These are phyloP conservation scores for Cryptococcus neoformans DNA, from an alignment of 1,284 basidiomycete genomes.

Conservation along the genomic window DNA sequence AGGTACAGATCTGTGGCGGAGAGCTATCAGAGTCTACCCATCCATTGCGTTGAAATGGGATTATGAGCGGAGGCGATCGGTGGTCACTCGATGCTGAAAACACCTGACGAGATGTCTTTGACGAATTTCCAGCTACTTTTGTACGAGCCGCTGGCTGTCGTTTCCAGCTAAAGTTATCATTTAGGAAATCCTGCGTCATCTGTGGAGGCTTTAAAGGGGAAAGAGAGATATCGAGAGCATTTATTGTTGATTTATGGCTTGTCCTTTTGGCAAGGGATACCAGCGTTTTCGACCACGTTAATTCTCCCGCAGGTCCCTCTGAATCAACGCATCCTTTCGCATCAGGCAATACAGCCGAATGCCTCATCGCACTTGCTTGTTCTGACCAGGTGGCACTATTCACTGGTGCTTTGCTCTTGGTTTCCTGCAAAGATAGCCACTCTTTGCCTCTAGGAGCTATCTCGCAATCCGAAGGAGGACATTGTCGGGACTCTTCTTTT, in stretches of 20 bases:
- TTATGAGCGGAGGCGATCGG: not conserved
- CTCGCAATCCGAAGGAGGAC: too few relatives aligned
- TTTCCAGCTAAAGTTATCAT: constrained; percentile 2
- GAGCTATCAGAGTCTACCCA: not conserved
- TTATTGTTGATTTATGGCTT: too few relatives aligned
- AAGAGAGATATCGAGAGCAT: not conserved
- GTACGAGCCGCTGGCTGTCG: not conserved
- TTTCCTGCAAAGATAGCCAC: too few relatives aligned
- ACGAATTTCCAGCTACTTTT: not conserved
- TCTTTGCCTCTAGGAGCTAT: too few relatives aligned
- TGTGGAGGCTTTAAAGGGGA: constrained; percentile 4
- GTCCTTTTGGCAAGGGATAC: not conserved
- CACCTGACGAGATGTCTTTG: not conserved
- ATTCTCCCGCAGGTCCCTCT: not conserved
- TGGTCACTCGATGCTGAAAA: not conserved
- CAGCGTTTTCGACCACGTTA: not conserved
- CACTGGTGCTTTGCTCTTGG: too few relatives aligned
- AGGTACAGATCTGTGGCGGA: not conserved
- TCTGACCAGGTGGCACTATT: too few relatives aligned
- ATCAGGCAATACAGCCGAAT: too few relatives aligned
- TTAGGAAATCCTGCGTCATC: constrained; percentile 7
- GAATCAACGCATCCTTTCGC: too few relatives aligned
- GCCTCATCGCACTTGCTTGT: too few relatives aligned
- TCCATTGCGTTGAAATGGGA: not conserved
- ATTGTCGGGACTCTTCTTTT: too few relatives aligned